phyloP scores from a whole-genome alignment of 192 early-diverging fungal species.

The Podila clonocystis region DNA sequence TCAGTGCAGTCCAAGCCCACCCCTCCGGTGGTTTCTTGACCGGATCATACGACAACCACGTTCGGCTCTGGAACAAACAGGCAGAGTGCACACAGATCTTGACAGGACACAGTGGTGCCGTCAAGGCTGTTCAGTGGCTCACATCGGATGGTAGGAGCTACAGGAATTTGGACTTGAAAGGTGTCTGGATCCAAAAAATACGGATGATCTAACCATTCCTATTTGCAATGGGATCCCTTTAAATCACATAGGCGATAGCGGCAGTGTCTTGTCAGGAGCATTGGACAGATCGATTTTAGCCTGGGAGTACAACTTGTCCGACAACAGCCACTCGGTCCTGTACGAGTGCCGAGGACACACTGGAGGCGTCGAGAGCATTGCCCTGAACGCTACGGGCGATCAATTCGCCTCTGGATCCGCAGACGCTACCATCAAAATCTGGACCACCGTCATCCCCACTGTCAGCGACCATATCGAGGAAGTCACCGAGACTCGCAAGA shows the following conservation, averaged over 20 bases:
- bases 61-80: slow-evolving; percentile 85
- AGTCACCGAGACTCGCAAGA: slow-evolving; percentile 55
- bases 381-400: slow-evolving; percentile 61
- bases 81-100: slow-evolving; percentile 74
- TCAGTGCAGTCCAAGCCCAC: slow-evolving; percentile 74
- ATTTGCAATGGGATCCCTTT: not conserved
- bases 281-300: slow-evolving; percentile 75
- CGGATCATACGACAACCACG: slow-evolving; percentile 86
- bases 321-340: slow-evolving; percentile 58
- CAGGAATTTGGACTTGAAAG: too few relatives aligned
- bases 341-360: slow-evolving; percentile 86
- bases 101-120: slow-evolving; percentile 73
- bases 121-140: slow-evolving; percentile 83
- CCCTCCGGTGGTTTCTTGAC: slow-evolving; percentile 69
- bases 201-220: not conserved
- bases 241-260: slow-evolving; percentile 48
- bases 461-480: slow-evolving; percentile 45
- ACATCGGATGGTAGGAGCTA: slow-evolving; percentile 55
- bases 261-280: slow-evolving; percentile 64
- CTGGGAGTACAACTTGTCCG: slow-evolving; percentile 63
- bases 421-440: slow-evolving; percentile 84
- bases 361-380: slow-evolving; percentile 80
- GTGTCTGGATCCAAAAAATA: not conserved
- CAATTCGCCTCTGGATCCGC: slow-evolving; percentile 79
- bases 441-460: slow-evolving; percentile 62